These are phyloP conservation scores for Emydomyces testavorans DNA, from an alignment of 2,329 filamentous ascomycete species.

Conservation along the genomic window DNA sequence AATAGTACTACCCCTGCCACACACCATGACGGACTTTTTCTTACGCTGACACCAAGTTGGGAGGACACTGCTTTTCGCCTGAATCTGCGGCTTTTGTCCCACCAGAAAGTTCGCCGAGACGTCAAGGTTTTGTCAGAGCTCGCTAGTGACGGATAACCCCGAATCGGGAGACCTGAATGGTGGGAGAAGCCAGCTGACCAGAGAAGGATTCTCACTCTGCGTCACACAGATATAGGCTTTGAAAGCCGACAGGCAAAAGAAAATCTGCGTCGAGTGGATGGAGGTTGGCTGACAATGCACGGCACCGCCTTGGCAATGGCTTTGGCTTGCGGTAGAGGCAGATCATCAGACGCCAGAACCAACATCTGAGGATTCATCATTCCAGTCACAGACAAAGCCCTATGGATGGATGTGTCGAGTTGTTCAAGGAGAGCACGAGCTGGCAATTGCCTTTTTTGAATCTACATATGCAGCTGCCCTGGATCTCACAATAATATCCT, in stretches of 20 bases:
- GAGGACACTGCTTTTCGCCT: constrained; percentile 2
- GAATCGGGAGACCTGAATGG: not conserved
- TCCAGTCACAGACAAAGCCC: no score
- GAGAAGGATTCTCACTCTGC: no score
- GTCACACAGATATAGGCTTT: no score
- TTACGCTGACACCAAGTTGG: constrained; percentile 6
- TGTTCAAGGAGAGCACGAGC: no score
- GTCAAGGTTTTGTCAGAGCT: not conserved
- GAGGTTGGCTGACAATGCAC: no score
- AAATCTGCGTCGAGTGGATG: no score
- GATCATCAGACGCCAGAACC: not conserved
- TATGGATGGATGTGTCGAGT: no score
- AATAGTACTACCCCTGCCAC: constrained; percentile 1
- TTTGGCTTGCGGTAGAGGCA: not conserved
- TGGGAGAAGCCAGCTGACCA: not conserved
- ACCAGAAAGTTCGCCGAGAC: constrained; percentile 8
- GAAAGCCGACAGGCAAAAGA: no score
- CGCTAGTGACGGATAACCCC: constrained; percentile 3
- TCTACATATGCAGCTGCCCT: no score
- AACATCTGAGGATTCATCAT: no score
- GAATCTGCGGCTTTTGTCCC: constrained; percentile 1
- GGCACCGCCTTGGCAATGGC: not conserved
- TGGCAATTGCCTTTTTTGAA: no score
- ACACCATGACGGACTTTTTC: not conserved
- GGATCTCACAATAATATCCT: no score